phyloP scores from a whole-genome alignment of 768 basidiomycete genomes.

The Agaricus sinodeliciosus region DNA sequence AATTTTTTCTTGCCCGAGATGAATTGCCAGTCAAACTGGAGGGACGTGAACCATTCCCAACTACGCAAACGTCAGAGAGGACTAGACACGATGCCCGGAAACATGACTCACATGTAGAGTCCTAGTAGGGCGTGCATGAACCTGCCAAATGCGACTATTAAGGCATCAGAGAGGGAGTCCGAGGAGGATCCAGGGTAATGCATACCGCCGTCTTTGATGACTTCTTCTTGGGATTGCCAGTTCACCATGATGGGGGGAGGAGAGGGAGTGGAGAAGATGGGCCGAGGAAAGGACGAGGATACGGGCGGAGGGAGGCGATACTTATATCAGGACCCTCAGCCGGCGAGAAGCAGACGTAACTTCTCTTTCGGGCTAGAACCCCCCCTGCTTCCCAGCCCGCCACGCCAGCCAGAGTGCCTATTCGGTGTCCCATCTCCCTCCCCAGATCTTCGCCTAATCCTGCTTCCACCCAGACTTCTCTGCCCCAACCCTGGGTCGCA shows the following conservation, averaged over 20 bases:
- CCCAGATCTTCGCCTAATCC: neutral
- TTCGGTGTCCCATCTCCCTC: neutral
- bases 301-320: slow-evolving; percentile 14
- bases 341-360: neutral
- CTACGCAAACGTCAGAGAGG: slow-evolving; percentile 24
- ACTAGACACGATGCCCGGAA: neutral
- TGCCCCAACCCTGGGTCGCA: neutral
- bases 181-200: neutral
- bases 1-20: slow-evolving; percentile 50
- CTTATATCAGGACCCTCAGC: slow-evolving; percentile 14
- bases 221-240: slow-evolving; percentile 45
- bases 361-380: slow-evolving; percentile 1
- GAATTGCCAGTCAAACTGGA: slow-evolving; percentile 61
- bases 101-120: slow-evolving; percentile 44
- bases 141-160: slow-evolving; percentile 39
- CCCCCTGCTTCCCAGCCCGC: slow-evolving; percentile 1
- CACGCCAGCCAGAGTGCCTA: slow-evolving; percentile 1
- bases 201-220: slow-evolving; percentile 42
- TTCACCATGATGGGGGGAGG: slow-evolving; percentile 39
- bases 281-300: slow-evolving; percentile 12
- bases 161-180: neutral
- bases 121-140: slow-evolving; percentile 58
- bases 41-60: slow-evolving; percentile 62
- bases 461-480: neutral
- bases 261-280: neutral